Base-by-base conservation (phyloP, 1,284 basidiomycete genomes). In the Melampsora larici-populina region DNA sequence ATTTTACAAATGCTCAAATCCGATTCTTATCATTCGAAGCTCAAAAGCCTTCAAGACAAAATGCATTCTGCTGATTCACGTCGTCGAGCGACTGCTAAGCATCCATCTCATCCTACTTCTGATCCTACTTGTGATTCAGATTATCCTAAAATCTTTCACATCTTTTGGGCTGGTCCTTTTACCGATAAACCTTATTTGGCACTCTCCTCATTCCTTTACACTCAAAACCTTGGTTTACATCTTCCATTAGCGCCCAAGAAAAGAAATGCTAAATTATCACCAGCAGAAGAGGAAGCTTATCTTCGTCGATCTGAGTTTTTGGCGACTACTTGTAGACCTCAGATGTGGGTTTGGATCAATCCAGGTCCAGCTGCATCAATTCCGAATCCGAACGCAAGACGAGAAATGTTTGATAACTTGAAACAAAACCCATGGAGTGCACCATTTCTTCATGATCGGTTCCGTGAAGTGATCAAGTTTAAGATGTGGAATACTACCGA, bases 401-500 rank as follows among this genome's bases (percentile, higher is more conserved):
- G 84, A n/a, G 89, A 91, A 77, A 90, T 90, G 89, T 87, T 86
- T 82, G 86, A 88, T 21, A 86, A 88, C 78, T 87, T 94, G 58
- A 88, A 88, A 78, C 86, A 87, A 8, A 94, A 91, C 82, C 91
- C 92, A 0, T 94, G 92, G 92, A 89, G 90, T 1, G 88, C 91
- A 2, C 92, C 92, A 0, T 92, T 94, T 86, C 85, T 94, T 21
- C 90, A 94, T 83, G 88, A 88, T 26, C 87, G 91, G 71, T 93
- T 94, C 85, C 87, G 88, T 78, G 90, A 92, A 79, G 87, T 91
- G 24, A 89, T 94, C 83, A 88, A 90, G 81, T 94, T 94, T 86
- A 91, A 90, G 82, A 87, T 93, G 82, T 94, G 92, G 92, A 93
- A 94, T 82, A 93, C 92, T 49, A 93, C 92, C 3, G 92, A 93